Evolutionary conservation across 768 basidiomycete genomes (phyloP).

Genomic region (Psilocybe subaeruginosa): DNA sequence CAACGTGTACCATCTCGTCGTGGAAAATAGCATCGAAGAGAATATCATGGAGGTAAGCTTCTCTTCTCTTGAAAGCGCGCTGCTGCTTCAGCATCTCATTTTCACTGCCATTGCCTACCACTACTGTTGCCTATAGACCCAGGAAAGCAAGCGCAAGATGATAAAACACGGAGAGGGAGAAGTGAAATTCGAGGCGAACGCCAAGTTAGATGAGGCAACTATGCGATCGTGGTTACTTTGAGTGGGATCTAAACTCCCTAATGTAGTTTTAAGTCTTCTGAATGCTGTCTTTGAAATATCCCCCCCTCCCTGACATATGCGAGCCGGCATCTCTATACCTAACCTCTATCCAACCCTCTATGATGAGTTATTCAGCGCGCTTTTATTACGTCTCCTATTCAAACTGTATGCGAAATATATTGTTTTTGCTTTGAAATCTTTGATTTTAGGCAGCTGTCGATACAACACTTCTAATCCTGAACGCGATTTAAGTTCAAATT

Average conservation of each 20-base stretch:
- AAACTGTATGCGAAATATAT: background rate
- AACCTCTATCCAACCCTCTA: too few relatives aligned
- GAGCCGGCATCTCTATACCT: too few relatives aligned
- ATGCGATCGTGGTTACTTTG: background rate
- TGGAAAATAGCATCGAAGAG: slow-evolving; percentile 22
- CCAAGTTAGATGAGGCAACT: background rate
- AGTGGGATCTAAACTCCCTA: background rate
- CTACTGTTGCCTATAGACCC: background rate
- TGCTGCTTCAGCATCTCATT: background rate
- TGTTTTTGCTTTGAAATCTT: background rate
- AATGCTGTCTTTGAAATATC: background rate
- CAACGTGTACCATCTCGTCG: slow-evolving; percentile 16
- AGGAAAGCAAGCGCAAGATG: background rate
- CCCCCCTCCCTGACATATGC: too few relatives aligned
- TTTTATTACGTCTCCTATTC: too few relatives aligned
- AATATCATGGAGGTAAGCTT: slow-evolving; percentile 27
- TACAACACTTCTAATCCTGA: background rate
- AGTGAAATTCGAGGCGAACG: background rate
- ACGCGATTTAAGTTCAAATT: background rate
- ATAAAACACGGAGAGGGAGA: background rate
- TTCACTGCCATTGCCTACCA: too few relatives aligned
- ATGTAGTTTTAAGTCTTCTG: too few relatives aligned
- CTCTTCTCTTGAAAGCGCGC: background rate
- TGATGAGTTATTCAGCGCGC: too few relatives aligned
- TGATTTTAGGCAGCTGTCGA: background rate